Evolutionary conservation across 495 filamentous ascomycete genomes (phyloP).

Genomic region (Neurospora sp.): DNA sequence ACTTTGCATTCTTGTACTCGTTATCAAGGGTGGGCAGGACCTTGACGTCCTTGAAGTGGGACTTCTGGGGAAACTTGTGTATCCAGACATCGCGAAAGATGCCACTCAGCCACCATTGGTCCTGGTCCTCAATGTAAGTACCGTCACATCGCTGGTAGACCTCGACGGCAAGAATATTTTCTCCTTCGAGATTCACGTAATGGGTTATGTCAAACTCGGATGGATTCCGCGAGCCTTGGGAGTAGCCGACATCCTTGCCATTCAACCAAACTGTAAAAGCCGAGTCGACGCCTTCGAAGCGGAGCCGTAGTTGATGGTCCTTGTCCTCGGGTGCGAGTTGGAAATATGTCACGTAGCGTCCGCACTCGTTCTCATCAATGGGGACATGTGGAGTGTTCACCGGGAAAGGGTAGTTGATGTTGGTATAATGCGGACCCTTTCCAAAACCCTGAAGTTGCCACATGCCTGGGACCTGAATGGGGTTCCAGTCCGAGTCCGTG

Average conservation of each 20-base stretch:
- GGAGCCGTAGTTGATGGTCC: conserved; percentile 37
- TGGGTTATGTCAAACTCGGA: conserved; percentile 56
- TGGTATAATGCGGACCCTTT: conserved; percentile 54
- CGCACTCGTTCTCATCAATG: conserved; percentile 54
- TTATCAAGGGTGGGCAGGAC: conserved; percentile 46
- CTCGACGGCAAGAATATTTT: conserved; percentile 50
- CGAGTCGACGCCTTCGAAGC: conserved; percentile 64
- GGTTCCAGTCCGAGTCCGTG: conserved; percentile 36
- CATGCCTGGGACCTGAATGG: conserved; percentile 55
- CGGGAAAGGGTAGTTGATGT: conserved; percentile 54
- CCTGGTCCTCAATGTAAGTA: conserved; percentile 60
- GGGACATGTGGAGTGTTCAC: conserved; percentile 51
- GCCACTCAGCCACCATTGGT: conserved; percentile 50
- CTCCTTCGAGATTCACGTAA: conserved; percentile 28
- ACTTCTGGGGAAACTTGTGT: conserved; percentile 44
- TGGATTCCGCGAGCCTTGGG: conserved; percentile 57
- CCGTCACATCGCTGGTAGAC: conserved; percentile 61
- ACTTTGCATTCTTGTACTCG: conserved; percentile 43
- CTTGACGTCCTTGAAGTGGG: conserved; percentile 49
- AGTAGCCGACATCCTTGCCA: conserved; percentile 53
- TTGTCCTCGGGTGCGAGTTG: conserved; percentile 25
- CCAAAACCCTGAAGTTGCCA: conserved; percentile 63
- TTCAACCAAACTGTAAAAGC: conserved; percentile 62
- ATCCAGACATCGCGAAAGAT: conserved; percentile 65
- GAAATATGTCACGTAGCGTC: conserved; percentile 50